Base-by-base conservation (phyloP, 73 alveolate species). In the Paramecium primaurelia region DNA sequence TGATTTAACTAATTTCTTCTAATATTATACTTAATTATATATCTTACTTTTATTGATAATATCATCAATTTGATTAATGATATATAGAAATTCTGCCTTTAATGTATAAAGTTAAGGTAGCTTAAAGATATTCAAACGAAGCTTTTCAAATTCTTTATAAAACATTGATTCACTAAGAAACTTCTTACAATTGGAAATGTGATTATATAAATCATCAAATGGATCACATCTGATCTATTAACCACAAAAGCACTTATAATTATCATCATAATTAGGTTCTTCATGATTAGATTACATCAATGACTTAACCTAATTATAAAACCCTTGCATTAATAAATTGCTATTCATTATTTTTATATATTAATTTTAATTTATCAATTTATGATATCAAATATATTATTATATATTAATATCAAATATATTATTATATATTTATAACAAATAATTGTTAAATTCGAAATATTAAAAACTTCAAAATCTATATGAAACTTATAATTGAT, bases 231-330 rank as follows among this genome's bases (percentile, higher is more conserved):
- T 38, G n/a, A 89, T 34, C 5, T 47, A 25, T 10, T 42, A 22
- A 10, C 91, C 92, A 51, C 94, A 89, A 68, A 89, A 89, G 40
- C 94, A 89, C 20, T 45, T 71, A 47, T 71, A 89, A 25, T 37
- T 49, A 28, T 80, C 91, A 80, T 80, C 73, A 12, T 42, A 44
- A 49, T 80, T 80, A 26, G 91, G 91, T 47, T 80, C 47, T 16
- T 80, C 71, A 42, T 64, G 47, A 64, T 64, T 64, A 14, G 20
- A 28, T 64, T 64, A 9, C 84, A 64, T 64, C 84, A 64, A 64
- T 14, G 84, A 32, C 47, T 64, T 64, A 64, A 64, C 84, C 47
- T 64, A 34, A 64, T 64, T 64, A 34, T 64, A 64, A 34, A 64
- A 64, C 47, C 84, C 84, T 64, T 64, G 84, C 84, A 64, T 64